Evolutionary conservation across 768 basidiomycete genomes (phyloP).

Genomic region (Pleurotus salmoneostramineus): DNA sequence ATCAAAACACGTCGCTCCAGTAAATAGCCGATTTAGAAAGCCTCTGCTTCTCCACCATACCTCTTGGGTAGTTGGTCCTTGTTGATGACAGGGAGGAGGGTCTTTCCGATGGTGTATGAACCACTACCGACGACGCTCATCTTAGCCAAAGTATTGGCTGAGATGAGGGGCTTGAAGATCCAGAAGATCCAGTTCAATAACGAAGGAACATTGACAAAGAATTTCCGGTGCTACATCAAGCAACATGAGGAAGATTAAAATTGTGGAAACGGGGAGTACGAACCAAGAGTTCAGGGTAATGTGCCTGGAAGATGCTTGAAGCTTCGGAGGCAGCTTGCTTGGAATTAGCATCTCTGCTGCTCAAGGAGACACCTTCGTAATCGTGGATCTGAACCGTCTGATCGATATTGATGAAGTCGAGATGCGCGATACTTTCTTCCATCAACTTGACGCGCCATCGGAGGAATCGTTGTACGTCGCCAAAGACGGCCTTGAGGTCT

Average conservation of each 20-base stretch:
- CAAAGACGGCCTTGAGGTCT: conserved; percentile 68
- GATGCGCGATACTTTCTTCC: conserved; percentile 56
- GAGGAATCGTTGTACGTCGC: conserved; percentile 72
- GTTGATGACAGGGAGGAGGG: conserved; percentile 55
- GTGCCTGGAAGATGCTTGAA: conserved; percentile 65
- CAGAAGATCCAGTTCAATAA: conserved; percentile 82
- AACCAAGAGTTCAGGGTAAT: conserved; percentile 81
- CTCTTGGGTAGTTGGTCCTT: conserved; percentile 55
- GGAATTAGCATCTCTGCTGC: conserved; percentile 65
- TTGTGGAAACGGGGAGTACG: conserved; percentile 14
- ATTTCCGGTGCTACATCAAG: conserved; percentile 36
- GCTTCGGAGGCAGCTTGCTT: conserved; percentile 77
- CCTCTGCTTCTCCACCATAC: conserved; percentile 67
- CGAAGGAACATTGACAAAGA: conserved; percentile 79
- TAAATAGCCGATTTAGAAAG: conserved; percentile 28
- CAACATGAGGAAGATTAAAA: neutral
- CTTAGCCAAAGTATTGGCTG: conserved; percentile 73
- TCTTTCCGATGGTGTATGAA: conserved; percentile 51
- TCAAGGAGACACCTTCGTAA: conserved; percentile 68
- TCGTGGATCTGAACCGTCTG: conserved; percentile 77
- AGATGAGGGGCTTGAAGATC: conserved; percentile 72
- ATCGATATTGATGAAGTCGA: conserved; percentile 74
- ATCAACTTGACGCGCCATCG: conserved; percentile 83
- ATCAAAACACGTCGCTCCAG: too few relatives aligned
- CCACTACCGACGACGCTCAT: conserved; percentile 76